These are phyloP conservation scores for Fistulinella staudtii DNA, from an alignment of 1,284 basidiomycete genomes.

Conservation along the genomic window DNA sequence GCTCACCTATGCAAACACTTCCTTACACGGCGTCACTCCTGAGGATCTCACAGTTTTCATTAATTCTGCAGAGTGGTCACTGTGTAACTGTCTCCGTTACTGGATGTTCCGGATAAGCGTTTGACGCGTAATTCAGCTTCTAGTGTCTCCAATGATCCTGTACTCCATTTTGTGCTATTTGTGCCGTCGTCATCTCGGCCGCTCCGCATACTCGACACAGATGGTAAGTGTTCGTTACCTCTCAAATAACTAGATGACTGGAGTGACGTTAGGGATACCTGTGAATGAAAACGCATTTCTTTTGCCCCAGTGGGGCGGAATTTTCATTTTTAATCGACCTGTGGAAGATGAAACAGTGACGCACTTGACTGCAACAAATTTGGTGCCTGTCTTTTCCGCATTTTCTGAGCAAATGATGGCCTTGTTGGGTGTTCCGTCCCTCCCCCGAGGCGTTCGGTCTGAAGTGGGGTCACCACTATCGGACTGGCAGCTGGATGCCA, in stretches of 20 bases:
- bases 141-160: constrained; percentile 83
- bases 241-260: constrained; percentile 5
- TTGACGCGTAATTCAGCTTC: constrained; percentile 50
- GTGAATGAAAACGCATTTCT: constrained; percentile 71
- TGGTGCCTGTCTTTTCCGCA: constrained; percentile 60
- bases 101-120: neutral
- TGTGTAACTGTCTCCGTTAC: constrained; percentile 54
- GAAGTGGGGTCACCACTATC: constrained; percentile 39
- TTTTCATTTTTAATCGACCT: constrained; percentile 74
- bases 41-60: constrained; percentile 89
- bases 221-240: constrained; percentile 41
- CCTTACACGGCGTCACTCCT: constrained; percentile 58
- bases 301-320: constrained; percentile 93
- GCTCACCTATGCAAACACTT: constrained; percentile 33
- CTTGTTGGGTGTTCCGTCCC: constrained; percentile 72
- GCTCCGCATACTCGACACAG: constrained; percentile 59
- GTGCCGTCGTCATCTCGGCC: constrained; percentile 75
- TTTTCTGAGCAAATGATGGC: constrained; percentile 75
- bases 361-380: constrained; percentile 40
- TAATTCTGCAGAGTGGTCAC: constrained; percentile 93
- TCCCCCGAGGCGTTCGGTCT: constrained; percentile 45
- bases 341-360: constrained; percentile 25
- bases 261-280: constrained; percentile 35
- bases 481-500: constrained; percentile 76
- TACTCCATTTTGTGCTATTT: constrained; percentile 90